Evolutionary conservation across 164 flowering plant genomes (phyloP).

Genomic region (Cinnamomum chago): DNA sequence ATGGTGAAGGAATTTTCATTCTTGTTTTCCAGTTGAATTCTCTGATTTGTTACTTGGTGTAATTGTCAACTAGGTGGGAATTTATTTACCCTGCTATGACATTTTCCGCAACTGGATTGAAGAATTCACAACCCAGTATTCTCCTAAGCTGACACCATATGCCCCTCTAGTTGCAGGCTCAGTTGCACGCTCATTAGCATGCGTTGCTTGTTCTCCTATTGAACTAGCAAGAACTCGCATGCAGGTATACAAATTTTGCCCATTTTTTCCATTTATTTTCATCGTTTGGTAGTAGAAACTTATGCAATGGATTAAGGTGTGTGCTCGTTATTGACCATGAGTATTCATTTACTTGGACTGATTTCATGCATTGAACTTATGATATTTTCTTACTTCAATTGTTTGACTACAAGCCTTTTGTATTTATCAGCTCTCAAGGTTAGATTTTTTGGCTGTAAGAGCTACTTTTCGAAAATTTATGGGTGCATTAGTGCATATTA

Average conservation of each 20-base stretch:
- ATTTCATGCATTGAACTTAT: too few species aligned
- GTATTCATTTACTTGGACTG: too few species aligned
- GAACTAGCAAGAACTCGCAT: constrained; percentile 96
- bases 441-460: too few species aligned
- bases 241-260: constrained; percentile 58
- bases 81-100: constrained; percentile 92
- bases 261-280: too few species aligned
- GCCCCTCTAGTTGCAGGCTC: constrained; percentile 91
- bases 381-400: too few species aligned
- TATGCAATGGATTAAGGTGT: too few species aligned
- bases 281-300: too few species aligned
- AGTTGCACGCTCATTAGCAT: constrained; percentile 86
- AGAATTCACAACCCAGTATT: constrained; percentile 45
- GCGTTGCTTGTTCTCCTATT: constrained; percentile 81
- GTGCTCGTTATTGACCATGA: too few species aligned
- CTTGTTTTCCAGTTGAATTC: neutral
- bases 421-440: too few species aligned
- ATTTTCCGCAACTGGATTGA: constrained; percentile 70
- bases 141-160: constrained; percentile 71
- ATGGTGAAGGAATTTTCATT: neutral
- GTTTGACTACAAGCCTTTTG: too few species aligned
- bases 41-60: neutral
- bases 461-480: too few species aligned
- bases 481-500: too few species aligned
- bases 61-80: constrained; percentile 69